Evolutionary conservation across 495 filamentous ascomycete genomes (phyloP), one percentile per base, ranked within the genome.

Genomic region (Talaromyces nanjingensis): DNA sequence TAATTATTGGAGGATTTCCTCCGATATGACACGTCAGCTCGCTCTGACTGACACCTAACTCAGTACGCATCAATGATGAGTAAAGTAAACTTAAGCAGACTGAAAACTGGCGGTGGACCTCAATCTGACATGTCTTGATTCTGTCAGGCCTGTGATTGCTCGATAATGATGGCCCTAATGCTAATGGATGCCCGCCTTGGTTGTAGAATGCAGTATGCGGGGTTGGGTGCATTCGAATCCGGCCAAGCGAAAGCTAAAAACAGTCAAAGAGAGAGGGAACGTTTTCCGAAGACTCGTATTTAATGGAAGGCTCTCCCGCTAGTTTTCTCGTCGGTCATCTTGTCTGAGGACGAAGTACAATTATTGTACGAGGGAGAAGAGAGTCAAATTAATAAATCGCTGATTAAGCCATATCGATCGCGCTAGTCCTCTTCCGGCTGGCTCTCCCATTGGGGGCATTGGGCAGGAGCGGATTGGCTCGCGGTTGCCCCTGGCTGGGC

Each of bases 381-480:
- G 16, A 11, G n/a, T 12, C 14, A 5, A 49, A 49, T 20, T n/a
- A 12, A 49, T 49, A 49, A 49, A 49, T 20, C n/a, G 45, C 16
- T 49, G 24, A 37, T 33, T 20, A 22, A 37, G 11, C 24, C 27
- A 16, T 42, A 12, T 42, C 37, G 37, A 42, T 42, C 37, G 56
- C 56, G 56, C 56, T 59, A 59, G 56, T 22, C 56, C 56, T 6
- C 31, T 59, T 37, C 31, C 24, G 56, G 56, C 29, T 4, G n/a
- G 3, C 3, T 27, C 27, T 27, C 27, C 27, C 27, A 24, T 55
- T 39, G 25, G 34, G 25, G 16, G 29, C 12, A 59, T 59, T 59
- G 39, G 57, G 57, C 57, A 59, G 29, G 57, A 37, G 29, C 34
- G 57, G 57, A 59, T 59, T 59, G 57, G 57, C 33, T 59, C 20